Base-by-base conservation (phyloP, 306 rosid genomes). In the Malus orientalis region DNA sequence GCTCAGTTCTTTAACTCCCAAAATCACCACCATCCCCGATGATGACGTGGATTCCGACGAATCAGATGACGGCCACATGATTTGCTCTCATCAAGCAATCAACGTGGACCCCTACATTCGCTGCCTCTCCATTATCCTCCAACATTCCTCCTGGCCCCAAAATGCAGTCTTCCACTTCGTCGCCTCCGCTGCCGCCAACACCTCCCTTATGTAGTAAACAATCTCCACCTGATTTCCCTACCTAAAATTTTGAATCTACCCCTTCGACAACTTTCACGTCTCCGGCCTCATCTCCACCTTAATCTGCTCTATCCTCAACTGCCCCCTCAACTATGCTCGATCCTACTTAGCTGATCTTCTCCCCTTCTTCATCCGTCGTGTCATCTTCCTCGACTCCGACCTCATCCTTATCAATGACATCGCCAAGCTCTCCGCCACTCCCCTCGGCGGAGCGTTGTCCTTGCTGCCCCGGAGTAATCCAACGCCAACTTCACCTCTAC, bases 391-490 rank as follows among this genome's bases (percentile, higher is more conserved):
- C 25, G 97, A 93, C 62, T 93, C 97, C 11, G 97, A 93, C 78
- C 91, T 93, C 54, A 76, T 93, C 20, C 90, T 93, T 0, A 92
- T 93, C 1, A 96, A 93, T 67, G 98, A 93, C 91, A 91, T 93
- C 16, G 77, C 90, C 4, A 93, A 88, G 18, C 87, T 93, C 10
- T 87, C 93, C 2, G 86, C 83, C n/a, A 93, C 87, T 0, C 85
- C 89, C 0, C 73, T 93, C 8, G 79, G 81, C 0, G 73, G 23
- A 23, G 42, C n/a, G 15, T 83, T 0, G 88, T 93, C 4, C 74
- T 93, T 0, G 98, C 98, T 9, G 98, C 98, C 1, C 98, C 98
- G 0, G 92, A 93, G 62, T 89, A 91, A 78, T 93, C 97, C 87
- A 91, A 93, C 83, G 97, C 98, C 7, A 93, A 93, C 62, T 93